Conservation (phyloP, 2,329 filamentous ascomycete genomes). For the Exophiala lecanii-corni region DNA sequence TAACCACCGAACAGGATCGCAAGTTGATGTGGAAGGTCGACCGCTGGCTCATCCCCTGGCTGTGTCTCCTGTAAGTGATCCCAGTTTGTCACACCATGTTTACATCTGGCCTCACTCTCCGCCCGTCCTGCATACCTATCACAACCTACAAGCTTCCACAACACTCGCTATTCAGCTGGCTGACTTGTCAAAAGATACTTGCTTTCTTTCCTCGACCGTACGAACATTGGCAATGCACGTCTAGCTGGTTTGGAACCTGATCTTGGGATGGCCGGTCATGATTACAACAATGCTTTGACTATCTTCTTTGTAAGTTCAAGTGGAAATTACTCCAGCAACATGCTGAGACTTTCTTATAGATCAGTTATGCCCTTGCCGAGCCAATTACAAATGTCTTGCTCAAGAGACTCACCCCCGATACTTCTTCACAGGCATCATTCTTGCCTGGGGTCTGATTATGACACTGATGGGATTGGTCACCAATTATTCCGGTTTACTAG, state of each 20-base stretch:
- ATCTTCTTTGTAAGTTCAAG: conserved; percentile 50
- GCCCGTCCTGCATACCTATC: no score
- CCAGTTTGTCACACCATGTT: no score
- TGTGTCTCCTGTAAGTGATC: conserved; percentile 21
- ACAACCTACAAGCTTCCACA: no score
- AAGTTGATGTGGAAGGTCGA: conserved; percentile 34
- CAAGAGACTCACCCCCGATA: conserved; percentile 64
- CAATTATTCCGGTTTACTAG: conserved; percentile 42
- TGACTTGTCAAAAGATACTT: conserved; percentile 21
- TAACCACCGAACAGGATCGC: conserved; percentile 33
- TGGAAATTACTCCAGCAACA: not conserved
- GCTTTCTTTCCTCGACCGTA: conserved; percentile 32
- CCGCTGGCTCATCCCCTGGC: conserved; percentile 21
- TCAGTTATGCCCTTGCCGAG: conserved; percentile 77
- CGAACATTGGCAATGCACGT: conserved; percentile 35
- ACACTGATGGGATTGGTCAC: conserved; percentile 23
- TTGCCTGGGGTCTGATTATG: conserved; percentile 39
- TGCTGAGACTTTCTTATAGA: conserved; percentile 74
- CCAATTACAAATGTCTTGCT: conserved; percentile 71
- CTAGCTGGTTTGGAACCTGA: conserved; percentile 29
- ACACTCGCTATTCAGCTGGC: no score
- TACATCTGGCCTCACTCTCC: no score
- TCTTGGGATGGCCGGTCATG: conserved; percentile 25
- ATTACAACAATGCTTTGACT: conserved; percentile 51
- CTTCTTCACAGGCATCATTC: conserved; percentile 79